Evolutionary conservation across 1,284 basidiomycete genomes (phyloP).

Genomic region (Pterulicium gracile): DNA sequence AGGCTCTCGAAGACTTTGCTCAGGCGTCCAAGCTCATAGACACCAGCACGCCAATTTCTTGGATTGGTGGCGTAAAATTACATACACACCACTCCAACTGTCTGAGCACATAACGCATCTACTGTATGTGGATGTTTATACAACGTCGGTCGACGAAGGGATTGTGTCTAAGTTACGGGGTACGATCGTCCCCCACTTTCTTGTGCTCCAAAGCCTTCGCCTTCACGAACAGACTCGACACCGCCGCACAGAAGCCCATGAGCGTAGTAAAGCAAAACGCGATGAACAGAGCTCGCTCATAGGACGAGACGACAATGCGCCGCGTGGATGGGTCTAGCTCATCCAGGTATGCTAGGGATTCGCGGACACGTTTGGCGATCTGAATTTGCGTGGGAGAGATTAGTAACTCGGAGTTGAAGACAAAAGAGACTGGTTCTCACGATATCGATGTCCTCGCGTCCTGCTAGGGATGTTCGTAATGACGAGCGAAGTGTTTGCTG

Average conservation of each 20-base stretch:
- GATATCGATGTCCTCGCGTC: constrained; percentile 30
- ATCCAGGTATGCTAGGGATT: constrained; percentile 42
- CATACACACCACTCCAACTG: too few species aligned
- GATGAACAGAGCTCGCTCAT: constrained; percentile 35
- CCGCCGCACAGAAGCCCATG: constrained; percentile 26
- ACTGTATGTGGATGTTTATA: too few species aligned
- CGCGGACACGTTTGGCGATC: constrained; percentile 43
- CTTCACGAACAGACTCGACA: constrained; percentile 39
- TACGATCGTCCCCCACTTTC: neutral
- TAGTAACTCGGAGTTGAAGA: constrained; percentile 1
- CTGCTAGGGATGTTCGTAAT: constrained; percentile 29
- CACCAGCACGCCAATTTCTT: too few species aligned
- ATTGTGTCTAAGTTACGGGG: too few species aligned
- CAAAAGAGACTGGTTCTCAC: constrained; percentile 22
- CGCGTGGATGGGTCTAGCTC: constrained; percentile 33
- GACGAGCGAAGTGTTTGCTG: constrained; percentile 36
- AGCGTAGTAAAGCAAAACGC: constrained; percentile 35
- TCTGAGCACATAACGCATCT: too few species aligned
- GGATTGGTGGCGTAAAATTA: too few species aligned
- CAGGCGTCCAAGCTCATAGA: too few species aligned
- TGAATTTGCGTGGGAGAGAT: constrained; percentile 13
- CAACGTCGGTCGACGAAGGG: too few species aligned
- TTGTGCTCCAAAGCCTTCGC: constrained; percentile 27
- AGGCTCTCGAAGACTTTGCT: too few species aligned
- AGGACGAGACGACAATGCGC: constrained; percentile 33